Percentiles rank a stretch among this genome's conserved stretches.
These are phyloP conservation scores for Fennellomyces sp. DNA, from an alignment of 371 early-diverging fungal species.

Conservation along the genomic window DNA sequence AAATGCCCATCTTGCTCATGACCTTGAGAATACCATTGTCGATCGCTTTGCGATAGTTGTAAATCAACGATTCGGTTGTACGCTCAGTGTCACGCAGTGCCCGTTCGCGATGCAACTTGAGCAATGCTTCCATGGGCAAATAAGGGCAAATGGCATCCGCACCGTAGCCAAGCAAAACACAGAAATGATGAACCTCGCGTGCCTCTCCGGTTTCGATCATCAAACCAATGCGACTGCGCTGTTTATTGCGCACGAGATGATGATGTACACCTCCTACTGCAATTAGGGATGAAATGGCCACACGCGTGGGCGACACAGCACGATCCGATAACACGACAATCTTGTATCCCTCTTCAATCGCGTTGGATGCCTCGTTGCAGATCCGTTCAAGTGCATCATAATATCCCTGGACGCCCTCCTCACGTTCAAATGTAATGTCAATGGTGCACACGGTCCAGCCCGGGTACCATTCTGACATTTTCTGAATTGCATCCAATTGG, in stretches of 20 bases:
- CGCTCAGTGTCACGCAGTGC: no score
- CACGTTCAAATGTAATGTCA: conserved; percentile 83
- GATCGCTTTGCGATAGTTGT: conserved; percentile 84
- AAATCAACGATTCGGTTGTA: no score
- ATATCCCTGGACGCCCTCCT: conserved; percentile 81
- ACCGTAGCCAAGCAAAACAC: conserved; percentile 96
- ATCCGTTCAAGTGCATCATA: conserved; percentile 79
- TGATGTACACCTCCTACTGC: conserved; percentile 95
- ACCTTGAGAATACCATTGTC: conserved; percentile 96
- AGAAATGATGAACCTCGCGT: conserved; percentile 95
- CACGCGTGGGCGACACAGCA: conserved; percentile 64
- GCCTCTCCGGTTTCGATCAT: conserved; percentile 95
- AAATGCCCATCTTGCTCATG: conserved; percentile 99
- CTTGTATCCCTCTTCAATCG: conserved; percentile 78
- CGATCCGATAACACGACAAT: conserved; percentile 90
- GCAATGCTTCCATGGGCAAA: conserved; percentile 84
- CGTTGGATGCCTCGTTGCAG: conserved; percentile 78
- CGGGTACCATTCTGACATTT: conserved; percentile 62
- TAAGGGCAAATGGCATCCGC: conserved; percentile 97
- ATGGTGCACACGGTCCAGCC: conserved; percentile 84
- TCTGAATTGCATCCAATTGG: conserved; percentile 80
- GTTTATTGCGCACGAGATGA: conserved; percentile 85
- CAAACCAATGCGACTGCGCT: conserved; percentile 86
- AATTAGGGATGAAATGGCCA: conserved; percentile 84
- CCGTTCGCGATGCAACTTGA: conserved; percentile 90